phyloP scores from a whole-genome alignment of 2,329 filamentous ascomycete genomes.

The Calonectria honghensis region DNA sequence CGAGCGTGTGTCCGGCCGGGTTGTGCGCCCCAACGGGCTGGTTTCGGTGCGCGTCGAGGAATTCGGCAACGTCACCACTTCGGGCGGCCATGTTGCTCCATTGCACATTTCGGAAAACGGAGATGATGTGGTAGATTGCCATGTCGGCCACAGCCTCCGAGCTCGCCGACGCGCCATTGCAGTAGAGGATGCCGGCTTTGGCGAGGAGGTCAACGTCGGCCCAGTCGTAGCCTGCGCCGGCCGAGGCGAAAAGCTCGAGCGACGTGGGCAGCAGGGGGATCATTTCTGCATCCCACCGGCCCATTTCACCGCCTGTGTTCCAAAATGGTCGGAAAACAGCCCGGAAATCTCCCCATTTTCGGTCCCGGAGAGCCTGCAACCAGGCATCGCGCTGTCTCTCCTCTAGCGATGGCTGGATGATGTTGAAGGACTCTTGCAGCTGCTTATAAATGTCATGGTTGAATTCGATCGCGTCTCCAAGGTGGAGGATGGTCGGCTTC shows the following conservation, averaged over 20 bases:
- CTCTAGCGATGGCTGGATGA: slow-evolving; percentile 60
- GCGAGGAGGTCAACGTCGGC: slow-evolving; percentile 68
- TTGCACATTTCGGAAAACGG: slow-evolving; percentile 74
- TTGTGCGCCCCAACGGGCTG: slow-evolving; percentile 73
- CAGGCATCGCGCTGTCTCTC: slow-evolving; percentile 63
- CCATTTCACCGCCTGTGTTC: slow-evolving; percentile 80
- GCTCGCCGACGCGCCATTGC: slow-evolving; percentile 76
- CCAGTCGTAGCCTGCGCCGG: slow-evolving; percentile 79
- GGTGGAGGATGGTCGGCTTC: slow-evolving; percentile 57
- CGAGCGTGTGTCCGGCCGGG: slow-evolving; percentile 71
- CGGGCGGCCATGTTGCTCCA: slow-evolving; percentile 73
- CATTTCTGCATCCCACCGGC: slow-evolving; percentile 76
- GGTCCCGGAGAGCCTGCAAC: slow-evolving; percentile 60
- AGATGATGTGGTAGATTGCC: slow-evolving; percentile 75
- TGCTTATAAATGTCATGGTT: slow-evolving; percentile 56
- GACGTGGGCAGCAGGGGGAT: slow-evolving; percentile 72
- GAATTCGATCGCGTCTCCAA: slow-evolving; percentile 58
- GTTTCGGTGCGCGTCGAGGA: slow-evolving; percentile 72
- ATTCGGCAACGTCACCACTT: slow-evolving; percentile 61
- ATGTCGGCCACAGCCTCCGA: slow-evolving; percentile 78
- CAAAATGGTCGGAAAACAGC: slow-evolving; percentile 76
- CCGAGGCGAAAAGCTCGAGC: slow-evolving; percentile 74
- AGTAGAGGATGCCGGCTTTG: slow-evolving; percentile 71
- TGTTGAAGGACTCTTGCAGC: slow-evolving; percentile 55
- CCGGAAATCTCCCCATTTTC: slow-evolving; percentile 65